phyloP scores from a whole-genome alignment of 129 eudicot genomes.

The Glebionis coronaria region DNA sequence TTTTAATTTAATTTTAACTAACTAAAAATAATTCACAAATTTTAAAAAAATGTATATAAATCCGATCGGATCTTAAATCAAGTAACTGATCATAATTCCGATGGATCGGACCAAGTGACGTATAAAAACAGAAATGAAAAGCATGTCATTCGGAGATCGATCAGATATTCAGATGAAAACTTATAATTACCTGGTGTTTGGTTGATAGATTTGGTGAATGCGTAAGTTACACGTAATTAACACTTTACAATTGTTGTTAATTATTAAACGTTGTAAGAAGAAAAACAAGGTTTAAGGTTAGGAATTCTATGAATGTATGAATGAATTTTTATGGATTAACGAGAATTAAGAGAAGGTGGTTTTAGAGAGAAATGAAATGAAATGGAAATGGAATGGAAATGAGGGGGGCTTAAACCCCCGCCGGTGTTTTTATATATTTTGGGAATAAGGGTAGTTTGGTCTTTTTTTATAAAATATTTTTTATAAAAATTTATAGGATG shows the following conservation, averaged over 20 bases:
- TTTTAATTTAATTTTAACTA: too few relatives aligned
- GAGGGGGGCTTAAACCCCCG: slow-evolving; percentile 3
- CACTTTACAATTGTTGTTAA: slow-evolving; percentile 20
- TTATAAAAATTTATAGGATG: too few relatives aligned
- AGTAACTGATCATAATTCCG: slow-evolving; percentile 15
- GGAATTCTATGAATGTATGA: too few relatives aligned
- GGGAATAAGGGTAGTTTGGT: background rate
- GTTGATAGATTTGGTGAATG: slow-evolving; percentile 28
- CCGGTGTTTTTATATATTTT: too few relatives aligned
- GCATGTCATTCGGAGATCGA: background rate
- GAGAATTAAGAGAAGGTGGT: slow-evolving; percentile 11
- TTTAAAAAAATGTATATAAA: too few relatives aligned
- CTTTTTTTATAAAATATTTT: too few relatives aligned
- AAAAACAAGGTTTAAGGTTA: too few relatives aligned
- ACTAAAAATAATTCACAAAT: too few relatives aligned
- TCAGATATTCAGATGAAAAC: background rate
- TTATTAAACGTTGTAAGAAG: background rate
- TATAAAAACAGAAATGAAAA: slow-evolving; percentile 11
- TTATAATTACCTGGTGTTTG: background rate
- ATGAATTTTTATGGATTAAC: too few relatives aligned
- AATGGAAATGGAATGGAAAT: slow-evolving; percentile 12
- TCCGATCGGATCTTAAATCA: background rate
- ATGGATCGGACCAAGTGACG: slow-evolving; percentile 39
- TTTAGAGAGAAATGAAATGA: slow-evolving; percentile 22
- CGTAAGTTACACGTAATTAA: slow-evolving; percentile 28